Evolutionary conservation across 768 basidiomycete species (phyloP).

Genomic region (Tricholoma matsutake): DNA sequence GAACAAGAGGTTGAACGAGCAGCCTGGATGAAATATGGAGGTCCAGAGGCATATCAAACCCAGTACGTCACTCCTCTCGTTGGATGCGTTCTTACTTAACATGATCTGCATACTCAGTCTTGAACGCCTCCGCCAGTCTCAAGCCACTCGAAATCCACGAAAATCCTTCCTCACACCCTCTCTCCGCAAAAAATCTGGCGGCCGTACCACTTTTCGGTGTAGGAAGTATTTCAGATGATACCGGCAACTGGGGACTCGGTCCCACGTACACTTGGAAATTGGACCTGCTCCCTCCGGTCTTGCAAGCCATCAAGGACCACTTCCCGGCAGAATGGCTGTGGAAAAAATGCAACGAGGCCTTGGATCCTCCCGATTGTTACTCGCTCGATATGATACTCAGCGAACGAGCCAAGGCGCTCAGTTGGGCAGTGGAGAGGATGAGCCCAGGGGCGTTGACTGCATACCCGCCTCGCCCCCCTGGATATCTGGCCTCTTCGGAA

Average conservation of each 20-base stretch:
- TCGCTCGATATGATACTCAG: neutral
- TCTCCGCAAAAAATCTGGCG: neutral
- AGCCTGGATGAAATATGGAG: constrained; percentile 24
- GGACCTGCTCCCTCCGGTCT: neutral
- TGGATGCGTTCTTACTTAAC: neutral
- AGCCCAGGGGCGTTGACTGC: neutral
- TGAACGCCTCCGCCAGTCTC: neutral
- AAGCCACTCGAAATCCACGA: neutral
- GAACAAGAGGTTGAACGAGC: constrained; percentile 19
- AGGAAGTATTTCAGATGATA: neutral
- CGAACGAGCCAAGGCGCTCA: neutral
- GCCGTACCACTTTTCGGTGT: too few species aligned
- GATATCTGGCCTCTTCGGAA: neutral
- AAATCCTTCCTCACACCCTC: neutral
- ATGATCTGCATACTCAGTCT: neutral
- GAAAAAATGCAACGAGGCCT: neutral
- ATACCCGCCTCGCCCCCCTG: neutral
- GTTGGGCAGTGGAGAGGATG: neutral
- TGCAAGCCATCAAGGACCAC: neutral
- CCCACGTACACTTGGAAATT: neutral
- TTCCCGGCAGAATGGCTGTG: neutral
- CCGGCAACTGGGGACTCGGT: neutral
- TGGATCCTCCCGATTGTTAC: neutral
- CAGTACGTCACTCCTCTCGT: constrained; percentile 15
- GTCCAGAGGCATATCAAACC: constrained; percentile 13